Evolutionary conservation across 352 stramenopile genomes (phyloP).

Genomic region (Globisporangium nodosum): DNA sequence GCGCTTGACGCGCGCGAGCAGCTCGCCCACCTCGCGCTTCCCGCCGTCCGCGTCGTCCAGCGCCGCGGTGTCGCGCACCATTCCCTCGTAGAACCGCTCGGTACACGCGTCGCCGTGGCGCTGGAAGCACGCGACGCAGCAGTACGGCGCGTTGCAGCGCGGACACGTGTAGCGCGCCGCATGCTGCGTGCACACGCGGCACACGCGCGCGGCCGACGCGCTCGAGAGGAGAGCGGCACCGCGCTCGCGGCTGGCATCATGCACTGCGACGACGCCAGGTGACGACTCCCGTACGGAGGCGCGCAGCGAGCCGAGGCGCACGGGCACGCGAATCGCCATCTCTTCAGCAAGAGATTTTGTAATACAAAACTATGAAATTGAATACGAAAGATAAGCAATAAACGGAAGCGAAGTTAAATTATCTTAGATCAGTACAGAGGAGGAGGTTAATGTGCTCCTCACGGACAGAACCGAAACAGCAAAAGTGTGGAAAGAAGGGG

Average conservation of each 20-base stretch:
- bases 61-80: conserved; percentile 54
- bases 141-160: conserved; percentile 76
- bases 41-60: conserved; percentile 22
- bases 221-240: conserved; percentile 10
- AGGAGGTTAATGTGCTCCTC: too few species aligned
- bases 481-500: too few species aligned
- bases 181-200: conserved; percentile 52
- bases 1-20: conserved; percentile 45
- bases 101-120: conserved; percentile 63
- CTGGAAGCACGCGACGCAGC: conserved; percentile 73
- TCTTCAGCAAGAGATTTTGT: too few species aligned
- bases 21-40: conserved; percentile 33
- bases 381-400: too few species aligned
- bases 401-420: too few species aligned
- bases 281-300: conserved; percentile 35
- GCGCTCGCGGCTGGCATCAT: not conserved
- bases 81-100: conserved; percentile 71
- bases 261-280: conserved; percentile 1
- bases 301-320: conserved; percentile 52
- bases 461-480: too few species aligned
- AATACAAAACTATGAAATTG: too few species aligned
- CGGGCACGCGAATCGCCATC: conserved; percentile 30
- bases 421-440: too few species aligned
- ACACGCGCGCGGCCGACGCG: conserved; percentile 44
- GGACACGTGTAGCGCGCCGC: conserved; percentile 79